Base-by-base conservation (phyloP, 2,329 filamentous ascomycete genomes). In the Microsporum canis region DNA sequence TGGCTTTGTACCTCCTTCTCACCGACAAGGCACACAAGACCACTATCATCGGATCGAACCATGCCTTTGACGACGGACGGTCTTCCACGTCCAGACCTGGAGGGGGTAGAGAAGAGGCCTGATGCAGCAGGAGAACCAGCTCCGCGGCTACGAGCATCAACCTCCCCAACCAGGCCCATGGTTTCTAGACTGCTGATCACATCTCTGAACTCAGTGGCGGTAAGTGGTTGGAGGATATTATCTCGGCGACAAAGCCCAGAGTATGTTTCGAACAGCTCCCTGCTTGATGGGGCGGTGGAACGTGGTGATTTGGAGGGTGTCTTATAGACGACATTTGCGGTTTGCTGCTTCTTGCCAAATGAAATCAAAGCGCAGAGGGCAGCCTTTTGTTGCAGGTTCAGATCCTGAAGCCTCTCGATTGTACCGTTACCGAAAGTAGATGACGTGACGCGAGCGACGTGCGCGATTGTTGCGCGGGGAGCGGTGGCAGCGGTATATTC, bases 381-480 rank as follows among this genome's bases (percentile, higher is more conserved):
- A 3, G 92, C 94, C 73, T 96, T 97, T 73, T 99, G 94, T 71
- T 99, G 95, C 1, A 99, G 81, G 71, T 97, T 99, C 61, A 99
- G 83, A 3, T 86, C 85, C 72, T 88, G 87, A 12, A 99, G 83
- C 62, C 94, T 84, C 68, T 96, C 90, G 10, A 81, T 84, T 0
- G 91, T 88, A 39, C 91, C 91, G 67, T 96, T 92, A 71, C 88
- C 89, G 73, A 99, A 96, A 1, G 90, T 88, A 3, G 89, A 85
- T 0, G 91, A 85, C 0, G 94, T 96, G 63, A 97, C 87, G 68
- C 89, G 91, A 71, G 94, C 95, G 68, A 99, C 84, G 71, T 99
- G 94, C 0, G 85, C 85, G 66, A 99, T 95, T 33, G 85, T 90
- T 36, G 91, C 94, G 63, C 91, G 86, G 2, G 94, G 94, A 1